These are phyloP conservation scores for Phenoliferia sp. DNA, from an alignment of 1,284 basidiomycete species.

Conservation along the genomic window DNA sequence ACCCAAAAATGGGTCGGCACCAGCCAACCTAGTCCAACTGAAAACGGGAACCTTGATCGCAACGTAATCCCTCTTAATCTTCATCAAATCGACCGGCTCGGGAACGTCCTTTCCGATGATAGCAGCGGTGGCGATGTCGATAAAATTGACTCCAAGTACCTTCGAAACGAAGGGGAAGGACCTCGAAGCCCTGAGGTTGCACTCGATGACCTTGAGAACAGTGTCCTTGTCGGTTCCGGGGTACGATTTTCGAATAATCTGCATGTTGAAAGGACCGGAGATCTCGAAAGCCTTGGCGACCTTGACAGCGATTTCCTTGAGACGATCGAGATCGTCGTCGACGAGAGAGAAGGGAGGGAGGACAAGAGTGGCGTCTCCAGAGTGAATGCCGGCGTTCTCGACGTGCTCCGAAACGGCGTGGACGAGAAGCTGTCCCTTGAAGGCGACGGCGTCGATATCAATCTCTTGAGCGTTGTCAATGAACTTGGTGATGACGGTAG, in stretches of 20 bases:
- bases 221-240: constrained; percentile 49
- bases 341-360: constrained; percentile 89
- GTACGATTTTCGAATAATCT: constrained; percentile 84
- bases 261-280: constrained; percentile 99
- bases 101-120: constrained; percentile 88
- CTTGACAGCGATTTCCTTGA: constrained; percentile 91
- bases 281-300: constrained; percentile 93
- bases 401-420: constrained; percentile 98
- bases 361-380: constrained; percentile 95
- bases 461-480: constrained; percentile 98
- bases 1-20: neutral
- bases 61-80: constrained; percentile 81
- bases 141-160: constrained; percentile 94
- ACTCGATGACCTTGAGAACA: constrained; percentile 94
- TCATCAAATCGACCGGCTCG: constrained; percentile 90
- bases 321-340: constrained; percentile 69
- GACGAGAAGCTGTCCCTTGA: constrained; percentile 88
- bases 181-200: constrained; percentile 93
- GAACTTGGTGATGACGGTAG: constrained; percentile 97
- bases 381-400: constrained; percentile 98
- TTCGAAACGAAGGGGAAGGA: constrained; percentile 99
- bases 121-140: constrained; percentile 87
- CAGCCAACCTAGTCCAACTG: constrained; percentile 89
- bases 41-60: constrained; percentile 98
- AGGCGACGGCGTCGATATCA: constrained; percentile 93